phyloP scores from a whole-genome alignment of 495 filamentous ascomycete species.

The Physcia stellaris region DNA sequence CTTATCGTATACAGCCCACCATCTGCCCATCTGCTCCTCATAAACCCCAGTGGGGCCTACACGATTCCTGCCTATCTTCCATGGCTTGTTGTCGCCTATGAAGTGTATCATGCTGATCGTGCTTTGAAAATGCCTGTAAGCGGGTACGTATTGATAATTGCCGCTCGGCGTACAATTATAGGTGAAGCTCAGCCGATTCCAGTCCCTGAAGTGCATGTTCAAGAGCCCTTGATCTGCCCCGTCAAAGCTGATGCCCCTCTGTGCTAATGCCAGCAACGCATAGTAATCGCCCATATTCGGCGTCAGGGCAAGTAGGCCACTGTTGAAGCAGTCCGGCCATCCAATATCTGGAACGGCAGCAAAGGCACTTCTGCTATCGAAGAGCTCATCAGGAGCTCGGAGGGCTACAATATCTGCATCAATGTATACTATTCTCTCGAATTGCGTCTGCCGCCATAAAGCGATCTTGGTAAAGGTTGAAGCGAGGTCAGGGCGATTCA shows the following conservation, averaged over 20 bases:
- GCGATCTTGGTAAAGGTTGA: conserved; percentile 94
- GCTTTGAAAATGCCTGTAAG: conserved; percentile 83
- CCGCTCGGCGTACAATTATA: conserved; percentile 95
- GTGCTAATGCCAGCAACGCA: conserved; percentile 67
- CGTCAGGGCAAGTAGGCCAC: conserved; percentile 79
- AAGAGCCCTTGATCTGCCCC: conserved; percentile 93
- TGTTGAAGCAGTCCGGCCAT: conserved; percentile 98
- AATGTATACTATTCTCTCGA: conserved; percentile 78
- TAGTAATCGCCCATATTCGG: conserved; percentile 83
- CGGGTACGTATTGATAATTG: conserved; percentile 89
- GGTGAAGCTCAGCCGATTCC: conserved; percentile 79
- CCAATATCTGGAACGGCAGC: conserved; percentile 90
- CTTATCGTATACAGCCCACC: conserved; percentile 87
- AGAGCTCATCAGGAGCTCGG: conserved; percentile 83
- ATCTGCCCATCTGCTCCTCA: conserved; percentile 64
- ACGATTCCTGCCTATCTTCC: conserved; percentile 54
- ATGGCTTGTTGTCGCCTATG: conserved; percentile 84
- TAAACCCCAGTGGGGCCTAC: conserved; percentile 49
- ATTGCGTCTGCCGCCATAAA: conserved; percentile 85
- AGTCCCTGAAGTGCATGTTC: conserved; percentile 85
- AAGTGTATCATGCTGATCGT: conserved; percentile 84
- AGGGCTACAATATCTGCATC: conserved; percentile 84
- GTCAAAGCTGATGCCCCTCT: conserved; percentile 84
- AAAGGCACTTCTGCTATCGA: conserved; percentile 61
- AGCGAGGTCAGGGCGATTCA: conserved; percentile 80